A percentile compares a stretch with the other conserved stretches of the same genome.
These are phyloP conservation scores for Chlorella sorokiniana DNA, from an alignment of 139 green algal genomes.

Conservation along the genomic window DNA sequence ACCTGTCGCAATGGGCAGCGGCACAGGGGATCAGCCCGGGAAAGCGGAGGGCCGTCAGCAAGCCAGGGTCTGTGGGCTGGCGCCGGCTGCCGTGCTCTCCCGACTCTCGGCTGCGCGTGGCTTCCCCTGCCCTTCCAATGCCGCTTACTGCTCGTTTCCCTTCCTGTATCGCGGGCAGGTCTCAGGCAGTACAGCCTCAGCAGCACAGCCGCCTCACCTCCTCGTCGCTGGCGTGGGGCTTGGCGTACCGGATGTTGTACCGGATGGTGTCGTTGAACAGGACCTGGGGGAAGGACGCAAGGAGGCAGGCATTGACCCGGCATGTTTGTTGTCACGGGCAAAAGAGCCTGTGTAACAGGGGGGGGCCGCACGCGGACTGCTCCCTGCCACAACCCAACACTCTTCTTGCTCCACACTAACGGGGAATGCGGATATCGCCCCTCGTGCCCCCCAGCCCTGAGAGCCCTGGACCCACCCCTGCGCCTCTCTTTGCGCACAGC, in stretches of 20 bases:
- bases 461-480: too few species aligned
- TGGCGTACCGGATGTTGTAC: constrained; percentile 91
- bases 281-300: constrained; percentile 32
- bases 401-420: too few species aligned
- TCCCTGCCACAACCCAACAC: too few species aligned
- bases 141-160: background rate
- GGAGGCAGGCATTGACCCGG: background rate
- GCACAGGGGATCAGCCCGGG: background rate
- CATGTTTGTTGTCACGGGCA: background rate
- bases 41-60: background rate
- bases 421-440: too few species aligned
- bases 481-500: too few species aligned
- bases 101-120: too few species aligned
- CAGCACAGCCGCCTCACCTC: too few species aligned
- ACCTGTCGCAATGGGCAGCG: constrained; percentile 42
- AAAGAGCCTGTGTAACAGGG: background rate
- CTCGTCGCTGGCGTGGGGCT: constrained; percentile 61
- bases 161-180: too few species aligned
- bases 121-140: background rate
- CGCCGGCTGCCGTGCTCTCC: too few species aligned
- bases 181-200: too few species aligned
- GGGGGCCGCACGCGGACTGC: too few species aligned
- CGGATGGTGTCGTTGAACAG: constrained; percentile 97
- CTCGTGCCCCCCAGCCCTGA: too few species aligned
- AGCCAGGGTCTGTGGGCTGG: background rate